Conservation (phyloP, 1,284 basidiomycete species). For the Cystobasidiaceae sp. region DNA sequence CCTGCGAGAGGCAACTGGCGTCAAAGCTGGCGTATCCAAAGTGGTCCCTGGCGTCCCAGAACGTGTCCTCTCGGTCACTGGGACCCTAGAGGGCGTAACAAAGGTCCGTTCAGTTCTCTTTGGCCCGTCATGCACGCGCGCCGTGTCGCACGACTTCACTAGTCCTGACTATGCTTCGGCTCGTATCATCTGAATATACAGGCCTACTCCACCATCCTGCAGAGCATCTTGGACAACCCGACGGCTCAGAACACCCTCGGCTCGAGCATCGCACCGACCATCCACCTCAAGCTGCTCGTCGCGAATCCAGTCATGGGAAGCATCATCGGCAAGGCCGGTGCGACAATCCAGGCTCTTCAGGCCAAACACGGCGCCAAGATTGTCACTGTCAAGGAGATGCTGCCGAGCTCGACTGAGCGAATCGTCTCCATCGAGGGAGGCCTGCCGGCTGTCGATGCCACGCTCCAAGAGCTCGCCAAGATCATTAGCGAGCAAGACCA, state of each 20-base stretch:
- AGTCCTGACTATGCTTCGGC: no score
- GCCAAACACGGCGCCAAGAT: slow-evolving; percentile 46
- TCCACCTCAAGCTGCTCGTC: slow-evolving; percentile 68
- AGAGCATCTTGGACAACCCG: slow-evolving; percentile 71
- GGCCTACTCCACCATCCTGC: slow-evolving; percentile 93
- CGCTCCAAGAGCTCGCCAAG: slow-evolving; percentile 89
- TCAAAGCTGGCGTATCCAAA: slow-evolving; percentile 97
- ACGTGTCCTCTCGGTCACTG: slow-evolving; percentile 88
- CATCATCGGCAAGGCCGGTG: slow-evolving; percentile 47
- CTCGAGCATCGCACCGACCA: slow-evolving; percentile 63
- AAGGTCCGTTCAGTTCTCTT: no score
- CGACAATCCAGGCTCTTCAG: slow-evolving; percentile 48
- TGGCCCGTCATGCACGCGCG: no score
- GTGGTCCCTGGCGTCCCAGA: slow-evolving; percentile 96
- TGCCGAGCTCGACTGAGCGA: slow-evolving; percentile 53
- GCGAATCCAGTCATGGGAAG: slow-evolving; percentile 47
- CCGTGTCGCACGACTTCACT: no score
- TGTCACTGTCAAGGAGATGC: slow-evolving; percentile 48
- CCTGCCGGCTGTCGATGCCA: slow-evolving; percentile 75
- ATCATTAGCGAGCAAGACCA: slow-evolving; percentile 50
- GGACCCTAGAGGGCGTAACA: slow-evolving; percentile 82
- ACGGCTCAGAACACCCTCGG: slow-evolving; percentile 55
- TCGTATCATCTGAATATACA: no score
- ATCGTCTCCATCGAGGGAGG: slow-evolving; percentile 94
- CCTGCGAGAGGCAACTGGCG: slow-evolving; percentile 86